phyloP scores from a whole-genome alignment of 2,329 filamentous ascomycete genomes.

The Verticillium klebahnii region DNA sequence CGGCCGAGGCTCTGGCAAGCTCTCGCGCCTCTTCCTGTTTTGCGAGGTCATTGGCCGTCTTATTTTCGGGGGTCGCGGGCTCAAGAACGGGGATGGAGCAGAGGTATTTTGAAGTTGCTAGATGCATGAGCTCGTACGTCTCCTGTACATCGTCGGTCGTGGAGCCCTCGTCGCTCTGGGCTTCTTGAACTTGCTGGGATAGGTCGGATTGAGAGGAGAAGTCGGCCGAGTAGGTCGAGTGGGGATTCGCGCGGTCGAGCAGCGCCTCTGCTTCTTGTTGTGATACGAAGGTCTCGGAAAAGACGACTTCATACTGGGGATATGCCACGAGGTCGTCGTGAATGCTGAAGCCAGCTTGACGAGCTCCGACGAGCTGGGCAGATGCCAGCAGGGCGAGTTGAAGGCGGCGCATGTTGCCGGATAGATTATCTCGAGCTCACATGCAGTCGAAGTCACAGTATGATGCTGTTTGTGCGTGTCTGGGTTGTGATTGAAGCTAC shows the following conservation, averaged over 20 bases:
- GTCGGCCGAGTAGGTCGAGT: conserved; percentile 34
- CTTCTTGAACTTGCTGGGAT: conserved; percentile 28
- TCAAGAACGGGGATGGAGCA: conserved; percentile 75
- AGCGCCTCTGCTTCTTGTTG: conserved; percentile 64
- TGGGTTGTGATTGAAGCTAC: not conserved
- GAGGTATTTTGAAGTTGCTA: conserved; percentile 69
- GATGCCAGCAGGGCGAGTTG: conserved; percentile 39
- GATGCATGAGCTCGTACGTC: conserved; percentile 70
- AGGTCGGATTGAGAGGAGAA: conserved; percentile 35
- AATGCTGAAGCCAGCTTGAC: conserved; percentile 67
- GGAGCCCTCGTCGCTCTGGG: conserved; percentile 21
- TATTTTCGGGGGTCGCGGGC: conserved; percentile 50
- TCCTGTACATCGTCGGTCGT: conserved; percentile 23
- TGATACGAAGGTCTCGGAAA: conserved; percentile 67
- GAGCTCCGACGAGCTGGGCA: conserved; percentile 39
- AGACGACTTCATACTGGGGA: conserved; percentile 83
- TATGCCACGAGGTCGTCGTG: conserved; percentile 84
- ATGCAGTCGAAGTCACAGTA: conserved; percentile 12
- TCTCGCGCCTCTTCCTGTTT: conserved; percentile 77
- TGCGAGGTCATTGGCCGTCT: conserved; percentile 62
- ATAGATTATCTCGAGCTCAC: conserved; percentile 18
- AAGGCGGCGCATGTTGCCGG: conserved; percentile 46
- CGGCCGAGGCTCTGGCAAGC: conserved; percentile 68
- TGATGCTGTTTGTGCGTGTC: not conserved
- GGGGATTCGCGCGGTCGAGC: conserved; percentile 36